Evolutionary conservation across 225 moss, liverwort and hornwort species (phyloP), one percentile per base, ranked within the genome.

Genomic region (Thuidium tamariscinum): DNA sequence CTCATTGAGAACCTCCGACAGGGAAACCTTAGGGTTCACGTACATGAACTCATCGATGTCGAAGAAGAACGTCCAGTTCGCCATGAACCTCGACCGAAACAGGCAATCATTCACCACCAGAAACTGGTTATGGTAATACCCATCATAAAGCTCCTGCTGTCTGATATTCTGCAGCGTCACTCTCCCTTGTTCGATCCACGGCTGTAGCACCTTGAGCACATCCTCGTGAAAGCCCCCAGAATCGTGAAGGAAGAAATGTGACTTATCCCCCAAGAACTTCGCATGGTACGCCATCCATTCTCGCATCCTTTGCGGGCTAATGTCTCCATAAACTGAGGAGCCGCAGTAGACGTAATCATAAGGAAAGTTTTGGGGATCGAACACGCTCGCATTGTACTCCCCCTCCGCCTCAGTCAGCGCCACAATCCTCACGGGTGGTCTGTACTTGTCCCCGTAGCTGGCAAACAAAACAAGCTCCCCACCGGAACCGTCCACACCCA

Each of bases 201-300:
- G 94, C 87, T 89, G 76, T n/a, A 94, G 77, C 59, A 94, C 92
- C 79, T 88, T 88, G 32, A 67, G 83, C 82, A 94, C 92, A 29
- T 85, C 91, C 25, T 83, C 88, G 62, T 92, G 91, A 20, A 94
- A 85, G 12, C 94, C 94, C 2, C 94, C 94, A 4, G 92, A 81
- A 30, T 94, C 94, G 20, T 94, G 86, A 57, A 94, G 82, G 46
- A 94, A 74, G 77, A 94, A 94, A 74, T 91, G 92, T 2, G 91
- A 87, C 66, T 77, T 86, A 8, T 92, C 87, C 6, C 94, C 92
- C 7, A 94, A 68, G 44, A 92, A 65, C 52, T 91, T 82, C 54
- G 92, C 88, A 84, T 94, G 94, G 65, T 94, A 94, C 20, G 92
- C 94, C 88, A 92, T 85, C 94, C 94, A 94, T 63, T 94, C 92